phyloP scores from a whole-genome alignment of 2,329 filamentous ascomycete genomes.

The Clonostachys sp. region DNA sequence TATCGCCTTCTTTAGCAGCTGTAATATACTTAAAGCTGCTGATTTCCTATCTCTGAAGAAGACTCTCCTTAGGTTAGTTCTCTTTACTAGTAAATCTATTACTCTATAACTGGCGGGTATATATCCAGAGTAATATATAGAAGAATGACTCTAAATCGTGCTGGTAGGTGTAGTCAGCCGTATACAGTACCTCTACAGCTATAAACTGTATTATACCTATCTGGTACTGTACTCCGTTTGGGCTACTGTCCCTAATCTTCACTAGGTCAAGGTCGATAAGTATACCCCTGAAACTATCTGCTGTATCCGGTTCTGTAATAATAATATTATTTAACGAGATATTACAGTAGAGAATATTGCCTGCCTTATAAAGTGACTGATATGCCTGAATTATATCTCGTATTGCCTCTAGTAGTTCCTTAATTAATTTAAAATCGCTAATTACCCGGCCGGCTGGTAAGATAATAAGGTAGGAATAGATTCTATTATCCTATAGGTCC shows the following conservation, averaged over 20 bases:
- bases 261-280: constrained; percentile 26
- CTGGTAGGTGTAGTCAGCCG: constrained; percentile 3
- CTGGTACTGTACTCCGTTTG: constrained; percentile 13
- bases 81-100: constrained; percentile 1
- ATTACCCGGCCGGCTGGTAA: constrained; percentile 8
- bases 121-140: constrained; percentile 4
- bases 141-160: constrained; percentile 10
- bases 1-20: neutral
- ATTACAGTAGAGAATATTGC: constrained; percentile 26
- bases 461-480: neutral
- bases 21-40: neutral
- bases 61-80: neutral
- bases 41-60: neutral
- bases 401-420: constrained; percentile 23
- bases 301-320: constrained; percentile 14
- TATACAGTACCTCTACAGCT: constrained; percentile 23
- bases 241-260: constrained; percentile 13
- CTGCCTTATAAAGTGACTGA: constrained; percentile 20
- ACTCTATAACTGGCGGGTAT: constrained; percentile 4
- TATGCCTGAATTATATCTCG: constrained; percentile 29
- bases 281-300: constrained; percentile 14
- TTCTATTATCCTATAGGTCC: neutral
- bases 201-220: constrained; percentile 25
- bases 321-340: constrained; percentile 31
- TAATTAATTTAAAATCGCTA: constrained; percentile 13